Conservation (phyloP, 2,329 filamentous ascomycete genomes). For the Nakataea oryzae region DNA sequence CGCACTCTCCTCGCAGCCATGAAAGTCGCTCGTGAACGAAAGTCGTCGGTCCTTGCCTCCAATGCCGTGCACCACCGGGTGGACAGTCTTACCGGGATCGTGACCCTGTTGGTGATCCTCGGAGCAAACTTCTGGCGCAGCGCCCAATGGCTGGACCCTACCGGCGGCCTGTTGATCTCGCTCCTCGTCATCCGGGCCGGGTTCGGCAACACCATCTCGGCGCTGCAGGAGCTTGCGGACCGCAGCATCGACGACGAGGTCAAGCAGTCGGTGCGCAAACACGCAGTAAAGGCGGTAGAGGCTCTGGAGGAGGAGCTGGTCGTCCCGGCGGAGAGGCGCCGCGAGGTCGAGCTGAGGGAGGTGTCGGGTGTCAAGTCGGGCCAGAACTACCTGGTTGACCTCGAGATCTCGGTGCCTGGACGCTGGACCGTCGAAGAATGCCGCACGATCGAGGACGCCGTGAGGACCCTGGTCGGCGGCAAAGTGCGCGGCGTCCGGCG, state of each 20-base stretch:
- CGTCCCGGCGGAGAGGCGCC: conserved; percentile 30
- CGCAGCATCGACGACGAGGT: conserved; percentile 79
- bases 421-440: conserved; percentile 66
- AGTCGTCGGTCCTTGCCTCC: conserved; percentile 89
- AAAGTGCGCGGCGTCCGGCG: conserved; percentile 77
- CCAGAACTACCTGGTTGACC: conserved; percentile 88
- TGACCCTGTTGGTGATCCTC: conserved; percentile 79
- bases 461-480: conserved; percentile 62
- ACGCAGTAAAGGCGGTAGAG: conserved; percentile 47
- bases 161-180: conserved; percentile 86
- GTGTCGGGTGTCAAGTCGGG: conserved; percentile 90
- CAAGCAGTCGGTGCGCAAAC: conserved; percentile 58
- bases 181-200: conserved; percentile 89
- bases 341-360: conserved; percentile 60
- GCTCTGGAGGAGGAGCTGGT: conserved; percentile 25
- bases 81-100: conserved; percentile 89
- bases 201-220: conserved; percentile 70
- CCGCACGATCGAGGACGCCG: conserved; percentile 57
- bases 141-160: conserved; percentile 86
- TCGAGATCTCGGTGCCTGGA: conserved; percentile 73
- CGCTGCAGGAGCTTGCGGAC: conserved; percentile 85
- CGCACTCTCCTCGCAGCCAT: conserved; percentile 33
- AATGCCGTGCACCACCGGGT: conserved; percentile 96
- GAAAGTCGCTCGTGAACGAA: conserved; percentile 89
- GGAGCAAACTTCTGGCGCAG: conserved; percentile 79